These are phyloP conservation scores for Cicer arietinum DNA, from an alignment of 306 rosid genomes.

Conservation along the genomic window DNA sequence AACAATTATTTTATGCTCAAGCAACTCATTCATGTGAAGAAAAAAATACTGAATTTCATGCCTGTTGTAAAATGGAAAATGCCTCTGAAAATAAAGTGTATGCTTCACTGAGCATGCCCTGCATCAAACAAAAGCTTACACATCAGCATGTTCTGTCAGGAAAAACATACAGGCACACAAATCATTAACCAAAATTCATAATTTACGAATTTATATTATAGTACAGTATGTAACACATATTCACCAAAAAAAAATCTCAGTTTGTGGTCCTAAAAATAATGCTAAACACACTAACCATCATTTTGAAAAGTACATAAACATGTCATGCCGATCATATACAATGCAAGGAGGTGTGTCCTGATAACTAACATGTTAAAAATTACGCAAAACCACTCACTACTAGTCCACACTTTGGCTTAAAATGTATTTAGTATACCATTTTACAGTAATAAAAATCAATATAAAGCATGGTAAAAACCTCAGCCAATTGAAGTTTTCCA, in stretches of 20 bases:
- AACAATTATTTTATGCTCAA: constrained; percentile 41
- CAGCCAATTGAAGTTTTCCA: constrained; percentile 94
- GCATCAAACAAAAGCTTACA: constrained; percentile 44
- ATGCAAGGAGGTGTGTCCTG: constrained; percentile 1
- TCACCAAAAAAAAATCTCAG: constrained; percentile 4
- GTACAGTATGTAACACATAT: constrained; percentile 12
- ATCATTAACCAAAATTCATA: background rate
- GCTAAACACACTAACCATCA: background rate
- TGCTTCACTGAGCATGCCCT: constrained; percentile 99
- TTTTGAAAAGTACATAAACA: constrained; percentile 1
- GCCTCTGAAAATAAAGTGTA: constrained; percentile 95
- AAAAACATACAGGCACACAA: background rate
- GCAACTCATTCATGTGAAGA: constrained; percentile 5
- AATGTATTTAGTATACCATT: background rate
- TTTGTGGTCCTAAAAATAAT: constrained; percentile 2
- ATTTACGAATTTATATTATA: constrained; percentile 9
- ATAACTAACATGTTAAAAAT: constrained; percentile 4
- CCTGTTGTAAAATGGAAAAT: constrained; percentile 97
- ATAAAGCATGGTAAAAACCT: constrained; percentile 57
- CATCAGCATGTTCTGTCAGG: background rate
- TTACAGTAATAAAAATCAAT: background rate
- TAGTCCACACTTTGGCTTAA: background rate
- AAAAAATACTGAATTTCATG: constrained; percentile 45
- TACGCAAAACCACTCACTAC: constrained; percentile 15
- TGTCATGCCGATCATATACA: constrained; percentile 2